Conservation (phyloP, 345 rosid genomes). For the Cardiospermum halicacabum region DNA sequence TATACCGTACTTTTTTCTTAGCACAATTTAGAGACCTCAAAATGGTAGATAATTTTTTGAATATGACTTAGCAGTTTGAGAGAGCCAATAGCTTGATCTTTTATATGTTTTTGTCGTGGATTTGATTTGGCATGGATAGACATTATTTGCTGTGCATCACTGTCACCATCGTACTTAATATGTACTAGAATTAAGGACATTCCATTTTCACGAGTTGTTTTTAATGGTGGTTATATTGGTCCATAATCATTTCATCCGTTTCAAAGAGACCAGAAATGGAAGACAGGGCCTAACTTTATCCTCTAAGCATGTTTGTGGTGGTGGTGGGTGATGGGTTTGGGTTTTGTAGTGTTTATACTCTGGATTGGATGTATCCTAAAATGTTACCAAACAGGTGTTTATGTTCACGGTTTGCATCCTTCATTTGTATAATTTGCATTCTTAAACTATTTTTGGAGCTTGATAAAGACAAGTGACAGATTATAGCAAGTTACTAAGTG, state of each 20-base stretch:
- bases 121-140: too few relatives aligned
- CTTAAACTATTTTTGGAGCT: neutral
- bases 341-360: neutral
- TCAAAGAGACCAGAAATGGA: too few relatives aligned
- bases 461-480: neutral
- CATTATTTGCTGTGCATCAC: too few relatives aligned
- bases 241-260: too few relatives aligned
- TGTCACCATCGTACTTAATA: too few relatives aligned
- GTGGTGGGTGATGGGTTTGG: neutral
- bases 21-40: neutral
- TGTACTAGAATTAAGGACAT: too few relatives aligned
- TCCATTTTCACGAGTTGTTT: too few relatives aligned
- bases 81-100: neutral
- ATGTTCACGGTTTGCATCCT: neutral
- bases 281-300: too few relatives aligned
- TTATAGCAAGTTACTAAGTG: conserved; percentile 7
- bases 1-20: too few relatives aligned
- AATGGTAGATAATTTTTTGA: neutral
- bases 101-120: neutral
- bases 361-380: neutral
- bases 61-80: neutral
- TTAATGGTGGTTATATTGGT: too few relatives aligned
- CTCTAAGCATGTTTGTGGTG: too few relatives aligned
- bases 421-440: neutral
- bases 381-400: neutral